These are phyloP conservation scores for Bimuria novae-zelandiae DNA, from an alignment of 2,329 filamentous ascomycete species.

Conservation along the genomic window DNA sequence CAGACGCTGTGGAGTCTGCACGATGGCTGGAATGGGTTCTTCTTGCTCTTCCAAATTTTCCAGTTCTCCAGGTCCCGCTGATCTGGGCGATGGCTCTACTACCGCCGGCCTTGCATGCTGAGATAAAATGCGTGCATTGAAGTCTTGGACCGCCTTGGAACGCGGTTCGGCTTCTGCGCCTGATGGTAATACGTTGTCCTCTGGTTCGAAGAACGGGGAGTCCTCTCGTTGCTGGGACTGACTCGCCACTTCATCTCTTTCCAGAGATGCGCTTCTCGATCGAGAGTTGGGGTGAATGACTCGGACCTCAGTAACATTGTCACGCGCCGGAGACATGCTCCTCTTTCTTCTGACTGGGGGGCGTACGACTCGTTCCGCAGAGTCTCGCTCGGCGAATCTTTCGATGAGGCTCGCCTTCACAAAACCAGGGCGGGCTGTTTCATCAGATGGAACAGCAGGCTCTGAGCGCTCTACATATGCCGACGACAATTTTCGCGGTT, in stretches of 20 bases:
- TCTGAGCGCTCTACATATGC: background rate
- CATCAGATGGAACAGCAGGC: conserved; percentile 7
- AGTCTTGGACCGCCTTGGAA: conserved; percentile 43
- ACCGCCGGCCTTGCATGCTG: conserved; percentile 31
- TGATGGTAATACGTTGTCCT: conserved; percentile 11
- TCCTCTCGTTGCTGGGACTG: conserved; percentile 13
- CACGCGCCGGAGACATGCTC: conserved; percentile 11
- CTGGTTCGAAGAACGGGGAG: conserved; percentile 32
- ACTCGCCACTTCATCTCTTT: background rate
- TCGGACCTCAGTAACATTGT: conserved; percentile 12
- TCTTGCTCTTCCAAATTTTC: conserved; percentile 19
- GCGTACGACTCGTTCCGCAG: conserved; percentile 22
- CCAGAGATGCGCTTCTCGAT: conserved; percentile 12
- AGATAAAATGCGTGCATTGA: conserved; percentile 46
- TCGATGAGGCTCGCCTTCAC: conserved; percentile 42
- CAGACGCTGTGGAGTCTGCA: conserved; percentile 38
- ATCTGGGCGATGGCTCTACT: conserved; percentile 15
- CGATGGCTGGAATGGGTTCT: conserved; percentile 33
- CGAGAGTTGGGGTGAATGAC: conserved; percentile 3
- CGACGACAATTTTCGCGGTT: background rate
- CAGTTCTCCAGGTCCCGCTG: conserved; percentile 12
- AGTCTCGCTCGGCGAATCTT: conserved; percentile 37
- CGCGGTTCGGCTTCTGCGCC: conserved; percentile 11
- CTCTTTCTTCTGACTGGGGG: conserved; percentile 16
- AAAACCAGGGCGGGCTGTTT: conserved; percentile 24